Conservation (phyloP, 768 basidiomycete genomes). For the Astraeus odoratus region DNA sequence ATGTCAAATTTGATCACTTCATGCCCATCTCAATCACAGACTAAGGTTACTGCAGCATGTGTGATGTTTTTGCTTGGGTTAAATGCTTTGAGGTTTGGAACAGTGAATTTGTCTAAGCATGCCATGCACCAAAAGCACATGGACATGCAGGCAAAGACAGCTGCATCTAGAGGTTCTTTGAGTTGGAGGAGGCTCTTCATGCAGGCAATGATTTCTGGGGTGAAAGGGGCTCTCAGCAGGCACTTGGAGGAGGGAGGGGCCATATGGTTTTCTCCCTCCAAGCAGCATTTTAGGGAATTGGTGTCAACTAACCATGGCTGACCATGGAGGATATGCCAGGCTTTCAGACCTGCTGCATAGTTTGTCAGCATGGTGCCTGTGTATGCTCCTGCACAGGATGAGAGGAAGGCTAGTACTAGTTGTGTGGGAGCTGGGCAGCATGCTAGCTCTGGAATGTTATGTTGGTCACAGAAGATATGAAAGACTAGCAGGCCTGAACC, state of each 20-base stretch:
- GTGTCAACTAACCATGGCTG: constrained; percentile 8
- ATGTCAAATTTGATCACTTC: background rate
- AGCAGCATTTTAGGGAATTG: constrained; percentile 6
- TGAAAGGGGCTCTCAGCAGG: constrained; percentile 7
- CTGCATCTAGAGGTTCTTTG: background rate
- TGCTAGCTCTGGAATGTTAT: constrained; percentile 7
- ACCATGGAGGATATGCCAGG: constrained; percentile 22
- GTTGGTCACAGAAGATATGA: constrained; percentile 13
- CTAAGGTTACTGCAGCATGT: background rate
- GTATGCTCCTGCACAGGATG: constrained; percentile 7
- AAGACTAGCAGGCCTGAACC: constrained; percentile 15
- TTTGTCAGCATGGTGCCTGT: constrained; percentile 4
- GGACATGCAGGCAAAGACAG: background rate
- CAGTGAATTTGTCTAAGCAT: background rate
- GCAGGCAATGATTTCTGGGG: constrained; percentile 2
- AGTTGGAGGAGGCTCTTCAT: background rate
- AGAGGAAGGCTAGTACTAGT: constrained; percentile 9
- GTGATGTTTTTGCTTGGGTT: background rate
- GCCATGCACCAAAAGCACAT: background rate
- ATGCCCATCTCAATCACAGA: background rate
- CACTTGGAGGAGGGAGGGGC: constrained; percentile 9
- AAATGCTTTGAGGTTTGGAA: background rate
- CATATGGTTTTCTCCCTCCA: background rate
- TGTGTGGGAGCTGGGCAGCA: constrained; percentile 4
- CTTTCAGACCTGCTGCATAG: constrained; percentile 13